Conservation (phyloP, 2,329 filamentous ascomycete species). For the Cladosporium velox region DNA sequence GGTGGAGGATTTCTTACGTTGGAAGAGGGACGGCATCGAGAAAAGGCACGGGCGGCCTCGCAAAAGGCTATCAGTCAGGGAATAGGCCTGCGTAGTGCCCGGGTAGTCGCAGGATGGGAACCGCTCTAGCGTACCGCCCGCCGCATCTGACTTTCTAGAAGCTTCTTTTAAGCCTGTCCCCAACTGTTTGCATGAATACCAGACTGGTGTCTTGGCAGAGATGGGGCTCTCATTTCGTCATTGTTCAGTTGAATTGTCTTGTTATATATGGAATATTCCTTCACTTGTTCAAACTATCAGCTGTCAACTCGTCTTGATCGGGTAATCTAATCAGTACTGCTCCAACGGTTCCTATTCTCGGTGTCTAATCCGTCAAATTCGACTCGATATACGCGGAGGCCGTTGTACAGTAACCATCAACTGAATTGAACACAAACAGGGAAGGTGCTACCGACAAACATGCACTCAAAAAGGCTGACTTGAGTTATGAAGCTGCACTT, state of each 20-base stretch:
- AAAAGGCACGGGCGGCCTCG: conserved; percentile 15
- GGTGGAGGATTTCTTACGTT: conserved; percentile 28
- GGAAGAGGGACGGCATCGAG: conserved; percentile 27
- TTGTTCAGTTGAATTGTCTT: neutral
- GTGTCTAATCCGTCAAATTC: neutral
- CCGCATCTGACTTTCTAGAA: neutral
- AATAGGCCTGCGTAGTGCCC: conserved; percentile 16
- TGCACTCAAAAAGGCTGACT: no score
- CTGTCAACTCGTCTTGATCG: neutral
- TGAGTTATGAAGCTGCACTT: neutral
- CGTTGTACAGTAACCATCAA: neutral
- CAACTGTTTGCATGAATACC: neutral
- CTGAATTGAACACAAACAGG: neutral
- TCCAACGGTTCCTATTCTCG: neutral
- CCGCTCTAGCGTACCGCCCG: conserved; percentile 10
- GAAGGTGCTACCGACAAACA: neutral
- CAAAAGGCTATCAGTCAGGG: conserved; percentile 16
- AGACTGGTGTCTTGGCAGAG: neutral
- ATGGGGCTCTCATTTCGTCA: neutral
- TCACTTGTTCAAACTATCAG: neutral
- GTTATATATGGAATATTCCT: neutral
- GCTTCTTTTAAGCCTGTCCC: neutral
- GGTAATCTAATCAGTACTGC: neutral
- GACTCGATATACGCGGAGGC: neutral
- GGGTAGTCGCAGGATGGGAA: conserved; percentile 12